A percentile compares a stretch with the other conserved stretches of the same genome.
Conservation (phyloP, 2,329 filamentous ascomycete species). For the Endoconidiophora polonica region DNA sequence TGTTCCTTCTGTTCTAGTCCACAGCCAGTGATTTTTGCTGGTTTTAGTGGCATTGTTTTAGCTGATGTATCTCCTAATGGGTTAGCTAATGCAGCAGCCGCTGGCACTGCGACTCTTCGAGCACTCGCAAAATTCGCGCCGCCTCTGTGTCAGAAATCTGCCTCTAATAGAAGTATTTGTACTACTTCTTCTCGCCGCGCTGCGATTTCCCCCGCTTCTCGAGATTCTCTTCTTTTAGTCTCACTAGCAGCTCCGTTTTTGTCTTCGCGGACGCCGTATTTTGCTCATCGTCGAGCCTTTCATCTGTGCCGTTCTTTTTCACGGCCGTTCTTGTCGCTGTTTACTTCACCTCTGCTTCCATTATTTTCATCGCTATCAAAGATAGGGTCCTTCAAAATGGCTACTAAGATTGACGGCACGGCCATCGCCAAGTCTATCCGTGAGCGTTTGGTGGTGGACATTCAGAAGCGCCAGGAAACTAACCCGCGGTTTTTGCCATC, state of each 20-base stretch:
- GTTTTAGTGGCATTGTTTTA: not conserved
- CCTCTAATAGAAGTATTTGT: too few relatives aligned
- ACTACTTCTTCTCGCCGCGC: not conserved
- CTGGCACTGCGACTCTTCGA: too few relatives aligned
- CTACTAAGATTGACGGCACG: constrained; percentile 89
- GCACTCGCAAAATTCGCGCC: too few relatives aligned
- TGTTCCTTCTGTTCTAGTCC: constrained; percentile 9
- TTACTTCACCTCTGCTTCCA: not conserved
- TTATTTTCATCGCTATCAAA: too few relatives aligned
- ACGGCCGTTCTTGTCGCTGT: not conserved
- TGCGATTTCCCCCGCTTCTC: too few relatives aligned
- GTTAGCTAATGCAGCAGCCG: not conserved
- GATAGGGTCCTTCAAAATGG: constrained; percentile 36
- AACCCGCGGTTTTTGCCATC: constrained; percentile 82
- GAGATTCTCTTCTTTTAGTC: not conserved
- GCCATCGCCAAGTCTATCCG: constrained; percentile 87
- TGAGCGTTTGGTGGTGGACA: constrained; percentile 62
- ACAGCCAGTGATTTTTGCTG: not conserved
- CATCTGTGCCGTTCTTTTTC: constrained; percentile 3
- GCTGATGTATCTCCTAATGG: not conserved
- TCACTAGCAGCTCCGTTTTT: not conserved
- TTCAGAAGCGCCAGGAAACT: constrained; percentile 59
- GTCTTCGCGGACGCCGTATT: not conserved
- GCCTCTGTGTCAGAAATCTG: too few relatives aligned
- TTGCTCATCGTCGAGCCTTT: not conserved